Percentiles rank a stretch among this genome's conserved stretches.
Evolutionary conservation across 148 eudicot genomes (phyloP).

Genomic region (Vaccinium corymbosum): DNA sequence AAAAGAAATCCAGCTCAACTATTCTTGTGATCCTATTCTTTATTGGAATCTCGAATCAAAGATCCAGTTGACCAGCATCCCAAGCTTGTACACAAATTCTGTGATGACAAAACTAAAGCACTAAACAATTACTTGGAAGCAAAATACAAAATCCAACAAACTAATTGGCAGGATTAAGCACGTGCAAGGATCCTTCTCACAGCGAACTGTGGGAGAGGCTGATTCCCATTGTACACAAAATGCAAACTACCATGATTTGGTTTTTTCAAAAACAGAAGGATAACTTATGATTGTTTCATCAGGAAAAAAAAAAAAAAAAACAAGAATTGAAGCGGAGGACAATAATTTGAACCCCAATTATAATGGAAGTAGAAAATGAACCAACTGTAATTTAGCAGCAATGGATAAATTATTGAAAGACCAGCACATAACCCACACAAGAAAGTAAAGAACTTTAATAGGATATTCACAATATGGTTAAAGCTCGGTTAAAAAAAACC

Average conservation of each 20-base stretch:
- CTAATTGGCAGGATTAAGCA: neutral
- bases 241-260: neutral
- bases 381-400: neutral
- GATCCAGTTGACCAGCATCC: neutral
- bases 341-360: neutral
- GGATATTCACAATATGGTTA: neutral
- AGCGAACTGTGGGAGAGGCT: too few relatives aligned
- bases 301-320: neutral
- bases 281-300: neutral
- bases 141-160: constrained; percentile 5
- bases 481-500: neutral
- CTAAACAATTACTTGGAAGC: neutral
- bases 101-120: neutral
- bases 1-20: neutral
- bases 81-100: neutral
- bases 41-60: neutral
- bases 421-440: neutral
- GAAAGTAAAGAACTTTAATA: neutral
- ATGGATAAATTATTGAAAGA: neutral
- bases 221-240: too few relatives aligned
- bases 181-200: too few relatives aligned
- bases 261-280: neutral
- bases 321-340: neutral
- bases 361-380: neutral
- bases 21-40: neutral